Conservation (phyloP, 805 yeast species). For the Yamadazyma phyllophila region DNA sequence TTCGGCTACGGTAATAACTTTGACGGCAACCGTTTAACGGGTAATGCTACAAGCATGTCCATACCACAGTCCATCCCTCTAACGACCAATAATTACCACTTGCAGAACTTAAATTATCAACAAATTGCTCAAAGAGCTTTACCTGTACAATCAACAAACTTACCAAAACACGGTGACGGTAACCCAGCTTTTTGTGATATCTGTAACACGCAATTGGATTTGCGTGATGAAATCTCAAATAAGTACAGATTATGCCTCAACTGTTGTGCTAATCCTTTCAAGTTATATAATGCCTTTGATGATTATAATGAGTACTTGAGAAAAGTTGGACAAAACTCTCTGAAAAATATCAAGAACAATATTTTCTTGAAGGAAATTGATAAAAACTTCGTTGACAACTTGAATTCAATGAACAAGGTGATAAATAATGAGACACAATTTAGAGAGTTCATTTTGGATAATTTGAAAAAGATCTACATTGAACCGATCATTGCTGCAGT, state of each 20-base stretch:
- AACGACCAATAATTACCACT: slow-evolving; percentile 5
- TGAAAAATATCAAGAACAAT: slow-evolving; percentile 15
- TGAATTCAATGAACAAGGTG: slow-evolving; percentile 21
- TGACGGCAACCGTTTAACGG: slow-evolving; percentile 5
- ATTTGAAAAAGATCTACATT: slow-evolving; percentile 33
- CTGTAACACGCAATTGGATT: slow-evolving; percentile 23
- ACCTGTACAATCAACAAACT: slow-evolving; percentile 15
- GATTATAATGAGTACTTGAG: slow-evolving; percentile 28
- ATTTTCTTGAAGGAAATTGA: slow-evolving; percentile 23
- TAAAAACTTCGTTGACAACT: slow-evolving; percentile 18
- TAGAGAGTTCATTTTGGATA: slow-evolving; percentile 32
- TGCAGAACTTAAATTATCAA: slow-evolving; percentile 14
- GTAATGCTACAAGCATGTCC: slow-evolving; percentile 11
- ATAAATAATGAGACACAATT: slow-evolving; percentile 32
- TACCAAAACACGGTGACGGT: slow-evolving; percentile 8
- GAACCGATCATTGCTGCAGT: slow-evolving; percentile 40
- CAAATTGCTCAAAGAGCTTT: slow-evolving; percentile 17
- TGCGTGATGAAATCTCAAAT: slow-evolving; percentile 22
- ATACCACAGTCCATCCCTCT: slow-evolving; percentile 12
- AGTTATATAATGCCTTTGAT: slow-evolving; percentile 22
- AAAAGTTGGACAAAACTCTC: slow-evolving; percentile 16
- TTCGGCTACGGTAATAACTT: slow-evolving; percentile 5
- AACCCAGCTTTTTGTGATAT: slow-evolving; percentile 23
- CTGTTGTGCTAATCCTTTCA: slow-evolving; percentile 32
- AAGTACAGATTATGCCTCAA: slow-evolving; percentile 26